A percentile compares a stretch with the other conserved stretches of the same genome.
Evolutionary conservation across 805 yeast genomes (phyloP).

Genomic region (Saccharomycopsis fodiens): DNA sequence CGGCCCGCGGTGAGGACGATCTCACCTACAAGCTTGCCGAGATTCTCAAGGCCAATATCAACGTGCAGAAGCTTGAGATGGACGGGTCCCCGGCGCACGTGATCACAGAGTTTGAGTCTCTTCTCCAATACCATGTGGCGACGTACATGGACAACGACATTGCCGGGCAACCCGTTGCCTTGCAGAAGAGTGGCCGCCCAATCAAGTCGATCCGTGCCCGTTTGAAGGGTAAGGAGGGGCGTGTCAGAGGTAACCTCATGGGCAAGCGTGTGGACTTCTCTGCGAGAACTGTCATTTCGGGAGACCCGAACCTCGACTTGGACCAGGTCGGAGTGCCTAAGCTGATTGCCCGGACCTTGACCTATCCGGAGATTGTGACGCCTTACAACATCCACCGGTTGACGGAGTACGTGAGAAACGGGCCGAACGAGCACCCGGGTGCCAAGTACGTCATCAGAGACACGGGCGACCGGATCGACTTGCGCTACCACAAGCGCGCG

Average conservation of each 20-base stretch:
- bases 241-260: slow-evolving; percentile 97
- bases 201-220: slow-evolving; percentile 99
- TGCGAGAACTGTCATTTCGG: slow-evolving; percentile 98
- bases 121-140: slow-evolving; percentile 95
- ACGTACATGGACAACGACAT: slow-evolving; percentile 99
- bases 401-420: slow-evolving; percentile 91
- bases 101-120: slow-evolving; percentile 89
- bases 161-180: slow-evolving; percentile 99
- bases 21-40: slow-evolving; percentile 96
- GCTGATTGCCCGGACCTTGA: slow-evolving; percentile 88
- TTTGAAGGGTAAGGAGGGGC: slow-evolving; percentile 98
- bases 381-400: slow-evolving; percentile 93
- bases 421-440: slow-evolving; percentile 99
- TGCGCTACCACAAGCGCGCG: slow-evolving; percentile 94
- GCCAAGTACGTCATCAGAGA: slow-evolving; percentile 98
- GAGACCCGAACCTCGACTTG: slow-evolving; percentile 95
- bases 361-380: slow-evolving; percentile 96
- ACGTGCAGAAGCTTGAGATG: slow-evolving; percentile 94
- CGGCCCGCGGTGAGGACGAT: slow-evolving; percentile 99
- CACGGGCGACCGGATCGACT: slow-evolving; percentile 97
- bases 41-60: slow-evolving; percentile 91
- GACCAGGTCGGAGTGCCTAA: slow-evolving; percentile 99
- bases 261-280: slow-evolving; percentile 99
- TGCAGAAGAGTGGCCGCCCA: slow-evolving; percentile 98
- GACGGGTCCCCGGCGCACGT: slow-evolving; percentile 99